Evolutionary conservation across 2,329 filamentous ascomycete species (phyloP).

Genomic region (Epichloe sylvatica): DNA sequence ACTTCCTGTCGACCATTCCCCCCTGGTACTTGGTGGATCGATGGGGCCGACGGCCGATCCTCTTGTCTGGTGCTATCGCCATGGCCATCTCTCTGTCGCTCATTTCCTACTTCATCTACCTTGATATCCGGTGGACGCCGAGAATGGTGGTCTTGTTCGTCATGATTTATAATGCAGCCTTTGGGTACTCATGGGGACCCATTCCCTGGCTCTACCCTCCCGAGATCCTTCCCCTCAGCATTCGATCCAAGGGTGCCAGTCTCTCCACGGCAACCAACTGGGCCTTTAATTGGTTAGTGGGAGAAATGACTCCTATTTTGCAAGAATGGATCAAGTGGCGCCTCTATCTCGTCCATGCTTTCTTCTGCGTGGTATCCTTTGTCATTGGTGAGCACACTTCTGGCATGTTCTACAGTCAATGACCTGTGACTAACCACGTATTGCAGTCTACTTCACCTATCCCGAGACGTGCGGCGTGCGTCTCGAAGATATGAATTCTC

Average conservation of each 20-base stretch:
- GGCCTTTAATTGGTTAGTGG: slow-evolving; percentile 97
- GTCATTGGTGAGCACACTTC: slow-evolving; percentile 63
- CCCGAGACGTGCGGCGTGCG: slow-evolving; percentile 92
- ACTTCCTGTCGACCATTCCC: slow-evolving; percentile 86
- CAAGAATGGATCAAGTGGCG: slow-evolving; percentile 90
- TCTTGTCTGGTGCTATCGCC: slow-evolving; percentile 75
- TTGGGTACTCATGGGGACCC: slow-evolving; percentile 89
- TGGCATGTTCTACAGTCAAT: background rate
- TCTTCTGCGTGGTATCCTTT: slow-evolving; percentile 92
- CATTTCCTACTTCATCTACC: slow-evolving; percentile 91
- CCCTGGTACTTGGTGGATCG: slow-evolving; percentile 95
- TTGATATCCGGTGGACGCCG: slow-evolving; percentile 66
- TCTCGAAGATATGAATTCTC: slow-evolving; percentile 87
- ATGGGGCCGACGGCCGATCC: slow-evolving; percentile 77
- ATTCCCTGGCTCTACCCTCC: slow-evolving; percentile 97
- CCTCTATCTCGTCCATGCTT: slow-evolving; percentile 86
- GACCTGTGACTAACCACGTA: slow-evolving; percentile 6
- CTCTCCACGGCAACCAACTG: slow-evolving; percentile 93
- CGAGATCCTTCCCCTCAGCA: slow-evolving; percentile 94
- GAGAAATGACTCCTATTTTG: slow-evolving; percentile 84
- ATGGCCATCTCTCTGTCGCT: slow-evolving; percentile 80
- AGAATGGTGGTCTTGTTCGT: slow-evolving; percentile 84
- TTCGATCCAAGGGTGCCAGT: slow-evolving; percentile 92
- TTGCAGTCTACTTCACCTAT: slow-evolving; percentile 85
- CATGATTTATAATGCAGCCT: slow-evolving; percentile 96